Base-by-base conservation (phyloP, 805 yeast genomes). In the Metschnikowia lochheadii region DNA sequence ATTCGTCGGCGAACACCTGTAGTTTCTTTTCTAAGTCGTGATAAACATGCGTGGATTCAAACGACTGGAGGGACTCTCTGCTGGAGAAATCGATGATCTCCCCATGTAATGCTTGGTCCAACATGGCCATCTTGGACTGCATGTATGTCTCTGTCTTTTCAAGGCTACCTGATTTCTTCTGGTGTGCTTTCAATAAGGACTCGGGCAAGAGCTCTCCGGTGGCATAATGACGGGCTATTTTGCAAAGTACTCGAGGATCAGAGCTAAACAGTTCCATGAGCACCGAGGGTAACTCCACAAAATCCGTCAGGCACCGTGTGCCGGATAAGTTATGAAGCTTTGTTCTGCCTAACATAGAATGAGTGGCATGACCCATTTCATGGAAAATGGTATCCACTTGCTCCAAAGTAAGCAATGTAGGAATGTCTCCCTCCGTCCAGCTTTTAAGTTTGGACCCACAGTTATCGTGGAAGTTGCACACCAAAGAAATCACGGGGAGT, bases 281-380 rank as follows among this genome's bases (percentile, higher is more conserved):
- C n/a, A 94, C 92, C 13, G 97, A 89, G 1, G 99, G 99, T 40
- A 94, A 71, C 66, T 94, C 99, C 15, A 94, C 99, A 70, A 94
- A 94, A 66, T 94, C 99, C 0, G 98, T 89, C 4, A 89, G 87
- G 65, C 98, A 92, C 52, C 99, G 77, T 0, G 99, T 94, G 3
- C 99, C 99, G 33, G 95, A 84, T 7, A 92, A 85, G 64, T 90
- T 94, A 64, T 94, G 99, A 47, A 92, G 70, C 40, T 84, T 77
- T 0, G 99, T 94, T 54, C 92, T 78, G 0, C 98, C 99, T 18
- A 94, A 70, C 96, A 94, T 92, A 2, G 97, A 89, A 66, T 94
- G 99, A 81, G 94, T 87, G 1, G 98, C 98, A 67, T 94, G 99
- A 0, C 99, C 99, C 96, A 94, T 90, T 68, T 94, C 99, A 68